Evolutionary conservation across 139 green algal species (phyloP).

Genomic region (Tetradesmus obliquus): DNA sequence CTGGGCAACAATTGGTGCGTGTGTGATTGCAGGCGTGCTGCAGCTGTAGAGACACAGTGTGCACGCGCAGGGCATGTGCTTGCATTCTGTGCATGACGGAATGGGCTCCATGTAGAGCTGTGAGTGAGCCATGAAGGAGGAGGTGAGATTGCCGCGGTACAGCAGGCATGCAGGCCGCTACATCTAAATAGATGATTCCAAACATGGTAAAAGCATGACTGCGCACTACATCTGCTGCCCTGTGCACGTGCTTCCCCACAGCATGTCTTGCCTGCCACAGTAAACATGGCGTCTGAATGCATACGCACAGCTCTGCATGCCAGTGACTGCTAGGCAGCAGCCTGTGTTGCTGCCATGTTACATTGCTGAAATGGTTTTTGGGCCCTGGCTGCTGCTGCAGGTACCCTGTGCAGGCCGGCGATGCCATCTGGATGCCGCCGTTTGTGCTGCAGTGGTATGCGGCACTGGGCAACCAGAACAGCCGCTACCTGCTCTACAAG

Average conservation of each 20-base stretch:
- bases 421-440: slow-evolving; percentile 91
- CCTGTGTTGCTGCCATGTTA: background rate
- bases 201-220: too few species aligned
- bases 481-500: slow-evolving; percentile 92
- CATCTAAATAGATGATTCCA: too few species aligned
- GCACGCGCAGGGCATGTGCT: too few species aligned
- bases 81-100: background rate
- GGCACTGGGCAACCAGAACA: slow-evolving; percentile 77
- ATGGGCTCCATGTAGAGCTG: too few species aligned
- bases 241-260: background rate
- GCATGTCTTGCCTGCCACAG: too few species aligned
- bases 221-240: background rate
- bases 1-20: slow-evolving; percentile 86
- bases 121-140: background rate
- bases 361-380: background rate
- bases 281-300: background rate
- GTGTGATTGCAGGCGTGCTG: background rate
- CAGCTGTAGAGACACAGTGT: background rate
- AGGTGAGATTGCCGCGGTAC: too few species aligned
- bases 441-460: slow-evolving; percentile 94
- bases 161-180: too few species aligned
- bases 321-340: background rate
- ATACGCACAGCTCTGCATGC: background rate
- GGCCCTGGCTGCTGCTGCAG: slow-evolving; percentile 30
- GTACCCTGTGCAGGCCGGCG: slow-evolving; percentile 85